phyloP scores from a whole-genome alignment of 805 yeast genomes.

The Candida argentea region DNA sequence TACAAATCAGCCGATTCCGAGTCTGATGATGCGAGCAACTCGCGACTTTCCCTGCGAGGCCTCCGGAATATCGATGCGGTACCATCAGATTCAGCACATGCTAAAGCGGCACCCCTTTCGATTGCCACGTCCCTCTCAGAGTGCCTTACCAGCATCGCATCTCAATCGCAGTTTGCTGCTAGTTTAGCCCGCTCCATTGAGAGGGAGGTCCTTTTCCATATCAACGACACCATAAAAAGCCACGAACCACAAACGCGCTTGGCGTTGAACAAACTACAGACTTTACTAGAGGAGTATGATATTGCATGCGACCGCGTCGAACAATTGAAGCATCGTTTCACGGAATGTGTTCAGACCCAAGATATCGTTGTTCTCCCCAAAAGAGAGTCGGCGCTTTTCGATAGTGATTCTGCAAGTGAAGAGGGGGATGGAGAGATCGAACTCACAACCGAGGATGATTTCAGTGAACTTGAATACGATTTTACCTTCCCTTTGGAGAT shows the following conservation, averaged over 20 bases:
- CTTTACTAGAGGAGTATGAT: slow-evolving; percentile 17
- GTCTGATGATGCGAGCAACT: neutral
- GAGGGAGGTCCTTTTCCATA: slow-evolving; percentile 18
- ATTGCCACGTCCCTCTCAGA: slow-evolving; percentile 7
- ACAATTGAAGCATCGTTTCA: slow-evolving; percentile 17
- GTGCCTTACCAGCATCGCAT: slow-evolving; percentile 11
- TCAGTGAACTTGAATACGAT: slow-evolving; percentile 5
- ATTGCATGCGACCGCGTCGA: slow-evolving; percentile 16
- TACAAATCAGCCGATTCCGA: slow-evolving; percentile 1
- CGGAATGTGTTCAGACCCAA: slow-evolving; percentile 12
- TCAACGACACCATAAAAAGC: slow-evolving; percentile 25
- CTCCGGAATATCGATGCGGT: neutral
- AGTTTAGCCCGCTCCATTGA: slow-evolving; percentile 25
- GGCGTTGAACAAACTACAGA: slow-evolving; percentile 13
- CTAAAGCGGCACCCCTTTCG: slow-evolving; percentile 5
- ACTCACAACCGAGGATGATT: slow-evolving; percentile 1
- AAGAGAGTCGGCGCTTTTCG: neutral
- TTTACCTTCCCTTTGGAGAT: slow-evolving; percentile 23
- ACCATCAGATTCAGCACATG: slow-evolving; percentile 1
- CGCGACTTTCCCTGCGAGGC: neutral
- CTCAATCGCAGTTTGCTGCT: slow-evolving; percentile 11
- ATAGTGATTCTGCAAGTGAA: slow-evolving; percentile 1
- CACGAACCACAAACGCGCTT: slow-evolving; percentile 24
- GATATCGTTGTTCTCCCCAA: neutral
- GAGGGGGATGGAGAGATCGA: slow-evolving; percentile 2